A percentile compares a stretch with the other conserved stretches of the same genome.
phyloP scores from a whole-genome alignment of 306 rosid genomes.

The Quercus variabilis region DNA sequence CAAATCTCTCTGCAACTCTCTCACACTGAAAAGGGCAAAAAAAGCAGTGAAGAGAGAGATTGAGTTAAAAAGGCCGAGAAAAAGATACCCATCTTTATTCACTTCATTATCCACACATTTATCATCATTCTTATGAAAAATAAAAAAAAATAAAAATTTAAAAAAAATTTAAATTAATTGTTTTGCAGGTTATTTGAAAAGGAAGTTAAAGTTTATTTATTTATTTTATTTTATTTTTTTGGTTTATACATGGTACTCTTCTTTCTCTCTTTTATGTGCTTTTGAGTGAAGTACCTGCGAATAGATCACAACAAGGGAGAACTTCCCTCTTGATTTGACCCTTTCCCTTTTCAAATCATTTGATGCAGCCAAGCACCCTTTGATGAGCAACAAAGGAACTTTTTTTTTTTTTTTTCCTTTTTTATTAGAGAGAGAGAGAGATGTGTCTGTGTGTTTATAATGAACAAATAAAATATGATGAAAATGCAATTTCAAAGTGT shows the following conservation, averaged over 20 bases:
- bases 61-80: constrained; percentile 40
- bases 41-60: constrained; percentile 35
- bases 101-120: constrained; percentile 59
- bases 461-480: constrained; percentile 18
- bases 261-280: constrained; percentile 22
- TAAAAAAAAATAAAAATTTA: no score
- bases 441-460: constrained; percentile 22
- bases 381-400: constrained; percentile 46
- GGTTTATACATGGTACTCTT: constrained; percentile 3
- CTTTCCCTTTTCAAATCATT: constrained; percentile 56
- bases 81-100: constrained; percentile 79
- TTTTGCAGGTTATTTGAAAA: background rate
- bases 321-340: constrained; percentile 66
- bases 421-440: constrained; percentile 16
- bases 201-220: background rate
- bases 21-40: constrained; percentile 42
- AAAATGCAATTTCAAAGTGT: constrained; percentile 32
- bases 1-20: constrained; percentile 77
- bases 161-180: no score
- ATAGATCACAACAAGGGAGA: constrained; percentile 50
- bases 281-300: constrained; percentile 66
- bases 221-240: background rate
- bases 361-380: constrained; percentile 40
- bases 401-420: background rate
- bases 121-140: constrained; percentile 4